phyloP scores from a whole-genome alignment of 257 asterid genomes.

The Orobanche coerulescens region DNA sequence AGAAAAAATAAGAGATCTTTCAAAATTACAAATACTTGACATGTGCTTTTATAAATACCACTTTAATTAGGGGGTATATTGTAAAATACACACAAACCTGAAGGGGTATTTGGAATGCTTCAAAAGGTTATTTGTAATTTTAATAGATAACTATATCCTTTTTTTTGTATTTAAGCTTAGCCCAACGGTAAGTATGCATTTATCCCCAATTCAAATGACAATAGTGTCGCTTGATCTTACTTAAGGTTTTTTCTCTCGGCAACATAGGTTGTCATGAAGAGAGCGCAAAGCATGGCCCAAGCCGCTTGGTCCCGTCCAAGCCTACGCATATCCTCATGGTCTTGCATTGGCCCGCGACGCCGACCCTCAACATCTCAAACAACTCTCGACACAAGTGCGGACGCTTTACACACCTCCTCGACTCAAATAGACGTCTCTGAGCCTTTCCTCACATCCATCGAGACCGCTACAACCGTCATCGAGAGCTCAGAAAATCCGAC shows the following conservation, averaged over 20 bases:
- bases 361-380: slow-evolving; percentile 39
- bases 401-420: slow-evolving; percentile 39
- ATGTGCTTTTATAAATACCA: no score
- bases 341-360: slow-evolving; percentile 97
- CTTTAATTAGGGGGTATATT: no score
- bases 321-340: slow-evolving; percentile 65
- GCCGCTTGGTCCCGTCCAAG: slow-evolving; percentile 85
- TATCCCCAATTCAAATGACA: neutral
- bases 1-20: no score
- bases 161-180: no score
- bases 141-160: no score
- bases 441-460: slow-evolving; percentile 39
- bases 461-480: slow-evolving; percentile 21
- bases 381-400: slow-evolving; percentile 24
- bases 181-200: no score
- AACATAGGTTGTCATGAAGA: slow-evolving; percentile 82
- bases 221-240: no score
- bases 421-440: slow-evolving; percentile 35
- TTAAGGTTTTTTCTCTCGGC: neutral
- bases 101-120: no score
- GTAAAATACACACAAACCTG: no score
- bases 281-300: slow-evolving; percentile 97
- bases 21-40: no score
- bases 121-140: no score
- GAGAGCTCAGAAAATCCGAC: neutral